Evolutionary conservation across 2,329 filamentous ascomycete species (phyloP), one percentile per base, ranked within the genome.

Genomic region (Fusarium algeriense): DNA sequence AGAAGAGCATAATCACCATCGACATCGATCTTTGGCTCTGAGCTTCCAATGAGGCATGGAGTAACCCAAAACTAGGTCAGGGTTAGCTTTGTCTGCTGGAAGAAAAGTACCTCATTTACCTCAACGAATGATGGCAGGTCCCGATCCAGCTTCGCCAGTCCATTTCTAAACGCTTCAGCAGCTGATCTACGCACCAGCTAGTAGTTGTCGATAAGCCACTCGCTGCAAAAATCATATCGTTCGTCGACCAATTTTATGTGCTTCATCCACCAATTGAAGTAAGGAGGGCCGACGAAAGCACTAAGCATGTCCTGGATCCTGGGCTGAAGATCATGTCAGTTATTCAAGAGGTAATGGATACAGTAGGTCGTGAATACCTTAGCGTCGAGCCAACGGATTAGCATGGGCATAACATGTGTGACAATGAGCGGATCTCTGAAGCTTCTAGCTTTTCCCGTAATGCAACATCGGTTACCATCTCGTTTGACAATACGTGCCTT

Each of bases 161-260:
- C 48, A 15, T 37, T 50, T 7, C 8, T 50, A 12, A 19, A 50
- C 14, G 48, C 20, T 4, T 35, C 20, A 6, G 48, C 48, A 2
- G 48, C 48, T n/a, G 17, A 50, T 2, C 32, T n/a, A 2, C 32
- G 12, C 2, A 50, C 30, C 23, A 50, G 48, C 32, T 15, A 50
- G 3, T 37, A 30, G 2, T 20, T 9, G 0, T 26, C 20, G 6
- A 37, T 12, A 8, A 37, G 23, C 32, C 11, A 37, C 20, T 0
- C 12, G 20, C 17, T 35, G 13, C 15, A n/a, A 12, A 30, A 10
- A 30, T 3, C 28, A 7, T 10, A 10, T 12, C 30, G 20, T 11
- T n/a, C 20, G 28, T 30, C 10, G 7, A 30, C 28, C 10, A 10
- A 30, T 7, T 4, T 20, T 26, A 11, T 26, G 26, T 26, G 20